phyloP scores from a whole-genome alignment of 495 filamentous ascomycete species.

The Penicillium subrubescens region DNA sequence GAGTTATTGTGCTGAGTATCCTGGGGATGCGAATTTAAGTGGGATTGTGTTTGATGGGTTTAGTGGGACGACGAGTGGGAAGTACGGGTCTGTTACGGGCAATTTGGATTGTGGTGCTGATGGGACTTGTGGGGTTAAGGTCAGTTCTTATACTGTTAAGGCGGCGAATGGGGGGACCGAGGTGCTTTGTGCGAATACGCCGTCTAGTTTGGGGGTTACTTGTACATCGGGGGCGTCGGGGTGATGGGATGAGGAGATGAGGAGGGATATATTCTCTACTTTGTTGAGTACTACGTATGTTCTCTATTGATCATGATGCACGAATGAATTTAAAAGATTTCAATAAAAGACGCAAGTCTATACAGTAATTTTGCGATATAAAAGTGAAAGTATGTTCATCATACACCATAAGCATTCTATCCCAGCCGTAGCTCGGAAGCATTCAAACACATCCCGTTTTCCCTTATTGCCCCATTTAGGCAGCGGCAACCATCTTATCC shows the following conservation, averaged over 20 bases:
- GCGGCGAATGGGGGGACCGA: too few species aligned
- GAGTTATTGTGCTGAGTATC: constrained; percentile 40
- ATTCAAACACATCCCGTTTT: background rate
- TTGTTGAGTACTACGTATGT: background rate
- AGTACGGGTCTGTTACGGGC: constrained; percentile 40
- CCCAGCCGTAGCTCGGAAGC: background rate
- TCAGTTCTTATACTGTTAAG: constrained; percentile 35
- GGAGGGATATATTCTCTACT: background rate
- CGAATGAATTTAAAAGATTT: too few species aligned
- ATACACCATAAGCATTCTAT: constrained; percentile 18
- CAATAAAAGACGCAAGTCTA: constrained; percentile 8
- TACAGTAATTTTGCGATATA: constrained; percentile 24
- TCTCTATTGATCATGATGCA: too few species aligned
- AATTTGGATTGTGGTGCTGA: constrained; percentile 44
- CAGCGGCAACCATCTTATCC: constrained; percentile 50
- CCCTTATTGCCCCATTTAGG: constrained; percentile 15
- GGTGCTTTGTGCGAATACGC: constrained; percentile 28
- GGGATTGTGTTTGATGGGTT: constrained; percentile 40
- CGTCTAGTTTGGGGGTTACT: constrained; percentile 34
- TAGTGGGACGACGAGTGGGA: constrained; percentile 41
- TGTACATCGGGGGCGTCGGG: constrained; percentile 45
- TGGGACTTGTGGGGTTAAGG: constrained; percentile 40
- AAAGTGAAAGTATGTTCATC: constrained; percentile 20
- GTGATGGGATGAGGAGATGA: background rate
- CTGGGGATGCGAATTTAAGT: constrained; percentile 37